Evolutionary conservation across 148 eudicot species (phyloP).

Genomic region (Simmondsia chinensis): DNA sequence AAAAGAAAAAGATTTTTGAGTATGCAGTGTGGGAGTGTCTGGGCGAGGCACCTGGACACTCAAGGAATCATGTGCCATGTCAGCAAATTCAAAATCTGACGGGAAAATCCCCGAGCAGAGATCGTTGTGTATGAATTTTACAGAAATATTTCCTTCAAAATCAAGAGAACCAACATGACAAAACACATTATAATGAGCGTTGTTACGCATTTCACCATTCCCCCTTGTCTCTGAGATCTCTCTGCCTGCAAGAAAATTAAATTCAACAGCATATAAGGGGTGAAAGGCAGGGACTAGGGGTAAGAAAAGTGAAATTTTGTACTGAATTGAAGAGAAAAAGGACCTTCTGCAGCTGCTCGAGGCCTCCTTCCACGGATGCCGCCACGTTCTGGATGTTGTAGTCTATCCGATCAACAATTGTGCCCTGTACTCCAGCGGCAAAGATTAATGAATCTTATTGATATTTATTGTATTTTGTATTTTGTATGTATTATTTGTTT

Average conservation of each 20-base stretch:
- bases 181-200: constrained; percentile 85
- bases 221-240: constrained; percentile 70
- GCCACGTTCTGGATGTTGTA: constrained; percentile 85
- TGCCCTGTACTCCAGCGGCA: constrained; percentile 47
- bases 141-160: constrained; percentile 66
- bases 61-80: too few species aligned
- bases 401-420: constrained; percentile 85
- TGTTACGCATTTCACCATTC: constrained; percentile 79
- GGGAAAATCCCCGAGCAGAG: too few species aligned
- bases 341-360: constrained; percentile 85
- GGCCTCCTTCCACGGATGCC: constrained; percentile 67
- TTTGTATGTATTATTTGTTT: too few species aligned
- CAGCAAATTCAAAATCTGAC: too few species aligned
- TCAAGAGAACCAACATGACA: constrained; percentile 69
- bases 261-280: neutral
- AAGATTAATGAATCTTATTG: neutral
- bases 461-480: neutral
- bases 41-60: too few species aligned
- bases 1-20: too few species aligned
- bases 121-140: constrained; percentile 6
- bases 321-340: neutral
- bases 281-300: neutral
- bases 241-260: constrained; percentile 58
- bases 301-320: neutral
- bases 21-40: too few species aligned